Base-by-base conservation (phyloP, 2,329 filamentous ascomycete species). In the Raffaelea arxii region DNA sequence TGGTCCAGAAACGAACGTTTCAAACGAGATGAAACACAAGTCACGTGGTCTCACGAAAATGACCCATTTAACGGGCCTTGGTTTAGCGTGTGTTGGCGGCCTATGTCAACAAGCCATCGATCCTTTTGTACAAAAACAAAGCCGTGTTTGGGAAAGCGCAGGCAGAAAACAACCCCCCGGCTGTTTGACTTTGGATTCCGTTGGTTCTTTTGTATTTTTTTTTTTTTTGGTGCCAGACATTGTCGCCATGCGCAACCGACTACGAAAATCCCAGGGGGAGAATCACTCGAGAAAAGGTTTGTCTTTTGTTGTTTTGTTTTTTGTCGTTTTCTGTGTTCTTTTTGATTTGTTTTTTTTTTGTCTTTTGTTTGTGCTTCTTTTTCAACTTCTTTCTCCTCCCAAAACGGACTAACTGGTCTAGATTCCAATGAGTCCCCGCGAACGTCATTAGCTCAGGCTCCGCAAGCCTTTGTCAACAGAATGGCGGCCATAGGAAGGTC, bases 381-480 rank as follows among this genome's bases (percentile, higher is more conserved):
- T 10, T 16, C 27, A 16, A 9, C 27, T 30, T 42, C 4, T 21
- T 42, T 30, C 6, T 11, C 40, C 4, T 9, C 27, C 16, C 27
- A 7, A 35, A 38, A 47, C 36, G 27, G 25, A 7, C 48, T 48
- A 30, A 43, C 48, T 23, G 46, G 44, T 32, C 51, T 50, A 9
- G 40, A 48, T n/a, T 47, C 51, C 48, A 52, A 59, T 59, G 53
- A 56, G 40, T 53, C 56, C 46, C 48, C 51, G 37, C 51, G 53
- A 45, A 46, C 53, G 14, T 64, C 63, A 41, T 57, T 70, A 53
- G 56, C 62, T 38, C 60, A 62, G 46, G 65, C 64, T 55, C 65
- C 66, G 25, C 58, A 61, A 48, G 64, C 63, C 59, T 55, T 60
- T 42, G 56, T 65, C 55, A 68, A 66, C 59, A 66, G 61, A 58